Conservation (phyloP, 768 basidiomycete genomes). For the Mycena kentingensis region DNA sequence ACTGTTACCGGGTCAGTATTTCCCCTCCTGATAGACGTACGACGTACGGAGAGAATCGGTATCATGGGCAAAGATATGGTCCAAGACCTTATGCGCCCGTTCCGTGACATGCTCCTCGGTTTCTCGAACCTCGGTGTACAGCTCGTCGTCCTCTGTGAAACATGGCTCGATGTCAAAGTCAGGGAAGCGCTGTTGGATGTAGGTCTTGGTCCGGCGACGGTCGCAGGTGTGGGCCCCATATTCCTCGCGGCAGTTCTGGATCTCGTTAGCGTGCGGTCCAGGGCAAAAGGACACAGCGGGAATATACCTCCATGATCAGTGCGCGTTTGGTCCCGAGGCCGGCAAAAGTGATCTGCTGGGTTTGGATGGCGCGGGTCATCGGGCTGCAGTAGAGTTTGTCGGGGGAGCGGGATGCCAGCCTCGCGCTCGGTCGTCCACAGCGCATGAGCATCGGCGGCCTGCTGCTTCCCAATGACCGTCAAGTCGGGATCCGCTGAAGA, state of each 20-base stretch:
- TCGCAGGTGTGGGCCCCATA: conserved; percentile 53
- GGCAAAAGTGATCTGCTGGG: conserved; percentile 42
- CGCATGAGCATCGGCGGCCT: conserved; percentile 41
- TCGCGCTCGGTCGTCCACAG: conserved; percentile 43
- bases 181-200: conserved; percentile 40
- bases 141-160: conserved; percentile 47
- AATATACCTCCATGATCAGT: conserved; percentile 42
- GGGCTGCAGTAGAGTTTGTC: conserved; percentile 47
- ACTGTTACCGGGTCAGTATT: conserved; percentile 32
- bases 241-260: conserved; percentile 48
- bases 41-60: neutral
- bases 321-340: conserved; percentile 24
- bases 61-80: conserved; percentile 17
- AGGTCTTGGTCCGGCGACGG: conserved; percentile 37
- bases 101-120: conserved; percentile 33
- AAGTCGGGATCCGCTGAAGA: conserved; percentile 45
- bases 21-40: conserved; percentile 21
- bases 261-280: neutral
- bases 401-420: conserved; percentile 41
- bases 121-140: conserved; percentile 47
- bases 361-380: conserved; percentile 47
- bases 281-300: neutral
- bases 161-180: conserved; percentile 44
- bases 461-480: conserved; percentile 44
- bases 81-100: conserved; percentile 40